A percentile compares a stretch with the other conserved stretches of the same genome.
These are phyloP conservation scores for Pilobolus umbonatus DNA, from an alignment of 192 early-diverging fungal genomes.

Conservation along the genomic window DNA sequence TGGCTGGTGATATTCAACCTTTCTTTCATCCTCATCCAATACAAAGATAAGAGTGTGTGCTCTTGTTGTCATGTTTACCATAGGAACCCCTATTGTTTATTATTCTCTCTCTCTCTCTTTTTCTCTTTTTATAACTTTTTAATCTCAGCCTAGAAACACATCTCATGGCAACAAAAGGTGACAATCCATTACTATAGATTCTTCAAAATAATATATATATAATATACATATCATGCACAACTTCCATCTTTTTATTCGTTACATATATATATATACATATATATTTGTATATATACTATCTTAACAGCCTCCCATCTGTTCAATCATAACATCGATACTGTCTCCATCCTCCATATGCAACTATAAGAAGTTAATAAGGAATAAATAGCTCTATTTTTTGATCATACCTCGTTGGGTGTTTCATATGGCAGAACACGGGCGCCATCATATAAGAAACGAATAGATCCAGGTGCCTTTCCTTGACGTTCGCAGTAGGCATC, in stretches of 20 bases:
- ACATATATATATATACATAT: not conserved
- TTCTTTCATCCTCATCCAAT: constrained; percentile 16
- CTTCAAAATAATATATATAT: not conserved
- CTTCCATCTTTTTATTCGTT: not conserved
- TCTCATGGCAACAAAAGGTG: not conserved
- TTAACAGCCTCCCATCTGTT: constrained; percentile 78
- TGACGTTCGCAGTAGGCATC: constrained; percentile 88
- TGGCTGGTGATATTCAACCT: constrained; percentile 3
- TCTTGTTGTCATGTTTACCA: constrained; percentile 2
- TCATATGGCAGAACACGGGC: constrained; percentile 70
- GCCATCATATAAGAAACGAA: constrained; percentile 93
- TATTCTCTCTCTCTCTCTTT: no score
- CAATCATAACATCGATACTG: constrained; percentile 89
- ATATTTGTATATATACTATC: not conserved
- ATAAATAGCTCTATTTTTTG: not conserved
- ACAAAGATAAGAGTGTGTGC: constrained; percentile 4
- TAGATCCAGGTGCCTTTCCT: constrained; percentile 69
- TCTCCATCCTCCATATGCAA: constrained; percentile 95
- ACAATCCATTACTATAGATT: not conserved
- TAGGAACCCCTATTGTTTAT: no score
- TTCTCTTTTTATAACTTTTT: no score
- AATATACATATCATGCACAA: not conserved
- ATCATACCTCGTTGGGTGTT: constrained; percentile 80
- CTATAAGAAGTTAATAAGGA: constrained; percentile 36
- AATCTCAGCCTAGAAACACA: no score